A percentile compares a stretch with the other conserved stretches of the same genome.
Evolutionary conservation across 495 filamentous ascomycete species (phyloP).

Genomic region (Hypomontagnella monticulosa): DNA sequence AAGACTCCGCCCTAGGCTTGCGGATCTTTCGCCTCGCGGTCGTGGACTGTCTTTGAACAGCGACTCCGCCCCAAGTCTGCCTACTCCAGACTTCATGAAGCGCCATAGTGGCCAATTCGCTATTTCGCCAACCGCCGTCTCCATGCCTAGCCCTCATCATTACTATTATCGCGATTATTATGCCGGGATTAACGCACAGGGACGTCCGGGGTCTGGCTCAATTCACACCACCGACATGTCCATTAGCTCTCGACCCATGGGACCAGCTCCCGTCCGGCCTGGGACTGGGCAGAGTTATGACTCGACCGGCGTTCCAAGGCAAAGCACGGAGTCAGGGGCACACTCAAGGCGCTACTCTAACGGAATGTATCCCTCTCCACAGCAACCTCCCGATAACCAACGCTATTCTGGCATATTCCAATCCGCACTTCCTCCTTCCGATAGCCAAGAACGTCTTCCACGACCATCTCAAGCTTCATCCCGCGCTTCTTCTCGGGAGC

Average conservation of each 20-base stretch:
- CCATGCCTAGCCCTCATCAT: conserved; percentile 58
- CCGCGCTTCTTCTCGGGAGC: conserved; percentile 61
- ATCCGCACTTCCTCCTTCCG: conserved; percentile 84
- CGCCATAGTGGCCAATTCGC: conserved; percentile 65
- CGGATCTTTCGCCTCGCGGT: conserved; percentile 51
- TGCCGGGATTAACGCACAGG: conserved; percentile 51
- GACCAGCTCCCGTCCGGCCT: conserved; percentile 51
- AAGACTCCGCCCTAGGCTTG: conserved; percentile 51
- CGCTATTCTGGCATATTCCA: conserved; percentile 78
- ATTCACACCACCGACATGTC: conserved; percentile 55
- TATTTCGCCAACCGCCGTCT: conserved; percentile 59
- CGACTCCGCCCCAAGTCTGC: conserved; percentile 70
- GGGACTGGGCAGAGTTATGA: conserved; percentile 63
- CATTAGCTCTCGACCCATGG: conserved; percentile 47
- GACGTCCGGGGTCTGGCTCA: conserved; percentile 52
- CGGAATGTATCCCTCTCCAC: conserved; percentile 55
- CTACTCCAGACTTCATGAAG: conserved; percentile 65
- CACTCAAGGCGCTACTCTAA: conserved; percentile 57
- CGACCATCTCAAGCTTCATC: conserved; percentile 58
- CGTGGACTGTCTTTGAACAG: conserved; percentile 70
- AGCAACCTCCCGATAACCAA: conserved; percentile 51
- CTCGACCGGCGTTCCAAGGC: conserved; percentile 53
- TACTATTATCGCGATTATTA: conserved; percentile 61
- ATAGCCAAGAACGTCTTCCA: conserved; percentile 57
- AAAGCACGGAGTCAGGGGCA: conserved; percentile 55